Conservation (phyloP, 495 filamentous ascomycete species). For the Trichoderma asperelloides region DNA sequence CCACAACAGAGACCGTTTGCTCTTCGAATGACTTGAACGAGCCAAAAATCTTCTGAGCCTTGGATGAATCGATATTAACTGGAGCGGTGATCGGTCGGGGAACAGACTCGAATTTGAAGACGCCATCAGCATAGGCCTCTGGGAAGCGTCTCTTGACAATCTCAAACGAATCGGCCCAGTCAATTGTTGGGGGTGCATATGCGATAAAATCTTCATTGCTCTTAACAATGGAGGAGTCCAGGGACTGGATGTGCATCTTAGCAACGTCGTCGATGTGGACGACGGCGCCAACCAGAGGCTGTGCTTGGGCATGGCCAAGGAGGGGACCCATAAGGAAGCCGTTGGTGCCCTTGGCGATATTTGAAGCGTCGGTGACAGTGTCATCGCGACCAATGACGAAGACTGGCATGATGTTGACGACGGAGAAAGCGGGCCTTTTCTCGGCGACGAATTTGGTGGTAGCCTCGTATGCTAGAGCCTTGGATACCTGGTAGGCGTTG, state of each 20-base stretch:
- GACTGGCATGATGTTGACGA: constrained; percentile 13
- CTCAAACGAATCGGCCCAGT: constrained; percentile 30
- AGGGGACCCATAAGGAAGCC: constrained; percentile 11
- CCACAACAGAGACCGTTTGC: constrained; percentile 31
- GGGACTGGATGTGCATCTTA: constrained; percentile 9
- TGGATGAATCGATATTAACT: constrained; percentile 22
- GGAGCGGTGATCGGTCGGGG: neutral
- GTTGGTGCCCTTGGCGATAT: constrained; percentile 12
- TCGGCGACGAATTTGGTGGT: constrained; percentile 32
- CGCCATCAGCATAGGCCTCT: constrained; percentile 23
- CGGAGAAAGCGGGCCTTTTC: constrained; percentile 23
- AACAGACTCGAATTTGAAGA: constrained; percentile 17
- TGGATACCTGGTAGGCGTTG: constrained; percentile 31
- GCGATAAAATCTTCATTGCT: constrained; percentile 23
- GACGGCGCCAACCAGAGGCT: constrained; percentile 11
- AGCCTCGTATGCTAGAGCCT: constrained; percentile 31
- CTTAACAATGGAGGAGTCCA: constrained; percentile 13
- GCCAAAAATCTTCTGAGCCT: constrained; percentile 34
- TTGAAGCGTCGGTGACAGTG: constrained; percentile 2
- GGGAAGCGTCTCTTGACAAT: constrained; percentile 28
- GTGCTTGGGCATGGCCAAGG: constrained; percentile 4
- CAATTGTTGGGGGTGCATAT: neutral
- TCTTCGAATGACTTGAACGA: constrained; percentile 34
- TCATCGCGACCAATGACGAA: constrained; percentile 14
- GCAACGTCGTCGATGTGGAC: constrained; percentile 16